Evolutionary conservation across 2,329 filamentous ascomycete species (phyloP).

Genomic region (Hysterium pulicare): DNA sequence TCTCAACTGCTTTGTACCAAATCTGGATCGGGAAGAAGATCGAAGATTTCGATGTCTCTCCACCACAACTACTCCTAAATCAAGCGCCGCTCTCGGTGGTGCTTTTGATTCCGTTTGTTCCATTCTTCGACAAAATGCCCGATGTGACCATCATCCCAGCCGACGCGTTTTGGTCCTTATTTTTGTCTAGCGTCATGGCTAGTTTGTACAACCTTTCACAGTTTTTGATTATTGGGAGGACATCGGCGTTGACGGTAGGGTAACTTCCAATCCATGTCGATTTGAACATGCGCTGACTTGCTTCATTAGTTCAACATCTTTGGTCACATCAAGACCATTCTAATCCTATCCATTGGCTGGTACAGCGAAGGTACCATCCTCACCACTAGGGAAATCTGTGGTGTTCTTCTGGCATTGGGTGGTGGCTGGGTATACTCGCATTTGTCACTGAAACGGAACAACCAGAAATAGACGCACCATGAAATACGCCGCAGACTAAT

Average conservation of each 20-base stretch:
- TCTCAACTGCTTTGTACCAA: constrained; percentile 46
- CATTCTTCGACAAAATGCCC: constrained; percentile 44
- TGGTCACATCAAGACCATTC: constrained; percentile 45
- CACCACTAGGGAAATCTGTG: constrained; percentile 39
- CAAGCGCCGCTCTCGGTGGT: constrained; percentile 46
- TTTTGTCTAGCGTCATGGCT: constrained; percentile 43
- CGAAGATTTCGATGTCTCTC: constrained; percentile 43
- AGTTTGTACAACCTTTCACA: constrained; percentile 42
- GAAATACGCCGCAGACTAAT: too few relatives aligned
- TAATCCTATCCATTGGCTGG: constrained; percentile 47
- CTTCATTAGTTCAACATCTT: constrained; percentile 37
- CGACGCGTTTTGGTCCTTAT: constrained; percentile 39
- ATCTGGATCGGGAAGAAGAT: constrained; percentile 51
- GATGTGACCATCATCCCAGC: constrained; percentile 35
- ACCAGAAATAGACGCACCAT: constrained; percentile 10
- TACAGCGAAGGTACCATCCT: constrained; percentile 44
- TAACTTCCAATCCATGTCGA: constrained; percentile 3
- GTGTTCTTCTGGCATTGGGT: constrained; percentile 43
- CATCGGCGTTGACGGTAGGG: constrained; percentile 32
- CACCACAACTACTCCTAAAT: constrained; percentile 45
- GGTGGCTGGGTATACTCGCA: constrained; percentile 48
- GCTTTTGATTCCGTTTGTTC: constrained; percentile 42
- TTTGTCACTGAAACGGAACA: constrained; percentile 27
- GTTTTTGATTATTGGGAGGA: constrained; percentile 42
- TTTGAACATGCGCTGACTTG: neutral